Evolutionary conservation across 306 rosid species (phyloP), one percentile per base, ranked within the genome.

Genomic region (Cucumis hystrix): DNA sequence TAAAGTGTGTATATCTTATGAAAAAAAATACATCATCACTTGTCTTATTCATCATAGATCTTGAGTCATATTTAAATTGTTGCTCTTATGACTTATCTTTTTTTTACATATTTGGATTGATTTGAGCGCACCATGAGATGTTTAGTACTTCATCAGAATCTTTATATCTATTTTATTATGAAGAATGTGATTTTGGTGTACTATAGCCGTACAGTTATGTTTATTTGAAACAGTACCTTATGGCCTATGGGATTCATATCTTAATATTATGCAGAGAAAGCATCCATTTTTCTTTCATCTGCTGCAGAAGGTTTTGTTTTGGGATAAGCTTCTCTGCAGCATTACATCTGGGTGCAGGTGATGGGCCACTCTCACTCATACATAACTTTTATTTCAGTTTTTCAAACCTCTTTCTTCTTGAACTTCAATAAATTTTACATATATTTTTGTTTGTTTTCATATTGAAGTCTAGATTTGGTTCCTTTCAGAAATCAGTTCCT

Each of bases 291-390:
- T 49, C 43, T 71, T 71, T 51, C 60, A 49, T 72, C 16, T 51
- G 60, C 25, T 51, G 61, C 76, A 72, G 76, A 49, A 25, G 10
- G 61, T 72, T 72, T 72, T 72, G 76, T 72, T 72, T 72, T 72
- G 76, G 60, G 76, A 72, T 72, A 72, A 72, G 76, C 25, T 72
- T 49, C 21, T 51, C 45, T 72, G 76, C 76, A 72, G 60, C 16
- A 49, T 30, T 41, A 72, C 76, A 72, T 30, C 76, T 72, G 61
- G 57, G 60, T 2, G 76, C 76, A 51, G 76, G 76, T 49, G 76
- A 72, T 72, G 76, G 76, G 76, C 76, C 76, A 30, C 59, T 51
- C 30, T 72, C 75, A 28, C 76, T 72, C 41, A 8, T 51, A 28
- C 61, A 33, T 49, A 72, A 72, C 60, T 72, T 54, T 70, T 43